Base-by-base conservation (phyloP, 2,329 filamentous ascomycete species). In the Paramyrothecium roridum region DNA sequence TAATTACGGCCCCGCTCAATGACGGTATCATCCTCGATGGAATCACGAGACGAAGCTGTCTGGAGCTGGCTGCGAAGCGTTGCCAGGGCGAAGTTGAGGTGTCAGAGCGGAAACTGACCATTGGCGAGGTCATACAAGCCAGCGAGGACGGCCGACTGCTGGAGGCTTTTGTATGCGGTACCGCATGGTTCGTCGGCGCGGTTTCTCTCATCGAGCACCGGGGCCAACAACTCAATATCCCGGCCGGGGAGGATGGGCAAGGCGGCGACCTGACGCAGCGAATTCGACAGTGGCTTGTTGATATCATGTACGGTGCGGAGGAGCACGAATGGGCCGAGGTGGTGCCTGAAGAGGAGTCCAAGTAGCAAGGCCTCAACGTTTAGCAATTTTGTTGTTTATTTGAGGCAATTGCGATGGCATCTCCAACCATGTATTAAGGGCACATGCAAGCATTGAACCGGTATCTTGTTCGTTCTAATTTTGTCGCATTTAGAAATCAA, bases 271-370 rank as follows among this genome's bases (percentile, higher is more conserved):
- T 85, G 64, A 86, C 85, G 17, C 65, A 72, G 62, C 76, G 78
- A 70, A 75, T 91, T 69, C 91, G 90, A 79, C 73, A 73, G 37
- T 88, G 82, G 82, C 75, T 92, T 59, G 77, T 79, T 60, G 84
- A 87, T 61, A 90, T 92, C 73, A 90, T 90, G 86, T 91, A 88
- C 69, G 88, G 88, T 57, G 80, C 80, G 56, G 82, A 81, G 65
- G 67, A 86, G 56, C 87, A 91, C 68, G 75, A 82, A 48, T 92
- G 89, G 88, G 86, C 82, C 37, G 80, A 90, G 54, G 79, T 89
- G 37, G 79, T 92, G 34, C 76, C 83, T 52, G 85, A 89, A 70
- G 80, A 85, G 65, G 64, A 76, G 66, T 74, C n/a, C n/a, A n/a
- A n/a, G n/a, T n/a, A n/a, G n/a, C n/a, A n/a, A n/a, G n/a, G n/a